A percentile compares a stretch with the other conserved stretches of the same genome.
Conservation (phyloP, 495 filamentous ascomycete species). For the Cercophora newfieldiana region DNA sequence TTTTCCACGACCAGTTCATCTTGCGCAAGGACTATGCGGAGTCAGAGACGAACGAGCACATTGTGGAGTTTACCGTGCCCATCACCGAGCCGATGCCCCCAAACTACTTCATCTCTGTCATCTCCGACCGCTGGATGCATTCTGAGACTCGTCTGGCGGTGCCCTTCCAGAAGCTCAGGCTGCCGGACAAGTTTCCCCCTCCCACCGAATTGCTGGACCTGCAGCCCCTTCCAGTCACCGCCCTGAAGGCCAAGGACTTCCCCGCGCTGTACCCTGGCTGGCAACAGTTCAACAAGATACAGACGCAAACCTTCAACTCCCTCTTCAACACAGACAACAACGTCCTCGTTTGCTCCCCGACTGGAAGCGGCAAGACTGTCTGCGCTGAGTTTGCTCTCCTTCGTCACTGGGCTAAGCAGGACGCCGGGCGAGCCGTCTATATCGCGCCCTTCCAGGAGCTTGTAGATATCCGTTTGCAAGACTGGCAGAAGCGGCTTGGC, state of each 20-base stretch:
- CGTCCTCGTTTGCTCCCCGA: conserved; percentile 85
- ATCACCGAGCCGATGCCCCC: conserved; percentile 98
- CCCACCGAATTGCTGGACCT: conserved; percentile 89
- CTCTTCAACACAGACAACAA: conserved; percentile 89
- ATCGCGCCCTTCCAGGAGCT: conserved; percentile 96
- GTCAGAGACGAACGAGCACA: conserved; percentile 81
- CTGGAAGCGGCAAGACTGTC: conserved; percentile 93
- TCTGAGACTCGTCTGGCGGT: conserved; percentile 91
- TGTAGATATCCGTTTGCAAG: conserved; percentile 72
- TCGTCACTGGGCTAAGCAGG: conserved; percentile 76
- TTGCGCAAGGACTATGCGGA: conserved; percentile 85
- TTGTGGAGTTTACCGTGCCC: conserved; percentile 96
- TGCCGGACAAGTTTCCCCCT: conserved; percentile 93
- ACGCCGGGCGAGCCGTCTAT: conserved; percentile 83
- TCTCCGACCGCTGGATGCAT: conserved; percentile 98
- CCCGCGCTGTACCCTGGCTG: conserved; percentile 79
- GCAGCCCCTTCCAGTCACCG: conserved; percentile 84
- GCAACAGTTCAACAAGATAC: conserved; percentile 93
- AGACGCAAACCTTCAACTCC: conserved; percentile 94
- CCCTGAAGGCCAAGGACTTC: conserved; percentile 83
- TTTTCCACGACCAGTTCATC: conserved; percentile 94
- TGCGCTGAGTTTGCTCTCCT: conserved; percentile 94
- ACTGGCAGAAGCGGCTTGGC: conserved; percentile 79
- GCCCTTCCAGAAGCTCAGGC: conserved; percentile 89
- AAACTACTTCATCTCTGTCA: conserved; percentile 93